Evolutionary conservation across 2,329 filamentous ascomycete species (phyloP).

Genomic region (Podosphaera xanthii): DNA sequence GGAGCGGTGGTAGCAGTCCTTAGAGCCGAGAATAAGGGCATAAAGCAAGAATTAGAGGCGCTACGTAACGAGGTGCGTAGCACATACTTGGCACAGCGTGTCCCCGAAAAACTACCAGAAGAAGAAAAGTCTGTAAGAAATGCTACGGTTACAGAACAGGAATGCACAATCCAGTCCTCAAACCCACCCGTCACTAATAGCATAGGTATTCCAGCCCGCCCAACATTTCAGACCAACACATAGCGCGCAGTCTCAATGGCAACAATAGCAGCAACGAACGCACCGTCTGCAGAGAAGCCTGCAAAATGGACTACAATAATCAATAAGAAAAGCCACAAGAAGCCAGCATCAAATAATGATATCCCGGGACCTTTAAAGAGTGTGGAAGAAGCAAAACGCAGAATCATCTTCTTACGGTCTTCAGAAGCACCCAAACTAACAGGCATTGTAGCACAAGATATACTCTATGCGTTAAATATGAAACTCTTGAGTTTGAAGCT

Average conservation of each 20-base stretch:
- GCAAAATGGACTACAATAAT: not conserved
- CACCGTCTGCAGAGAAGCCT: not conserved
- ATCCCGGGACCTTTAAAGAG: not conserved
- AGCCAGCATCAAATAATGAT: not conserved
- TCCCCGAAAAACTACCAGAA: not conserved
- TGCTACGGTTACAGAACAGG: not conserved
- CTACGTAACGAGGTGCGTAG: not conserved
- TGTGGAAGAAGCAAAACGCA: not conserved
- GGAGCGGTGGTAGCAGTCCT: not conserved
- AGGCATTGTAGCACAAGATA: not conserved
- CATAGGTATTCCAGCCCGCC: not conserved
- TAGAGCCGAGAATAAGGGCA: not conserved
- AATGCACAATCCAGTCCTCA: not conserved
- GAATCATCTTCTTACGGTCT: not conserved
- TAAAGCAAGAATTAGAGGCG: not conserved
- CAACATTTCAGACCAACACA: not conserved
- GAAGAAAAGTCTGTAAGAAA: not conserved
- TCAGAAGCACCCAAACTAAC: not conserved
- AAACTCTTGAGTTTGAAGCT: not conserved
- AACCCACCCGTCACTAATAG: not conserved
- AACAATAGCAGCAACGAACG: not conserved
- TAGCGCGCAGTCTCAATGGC: not conserved
- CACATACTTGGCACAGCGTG: not conserved
- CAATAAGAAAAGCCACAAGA: not conserved
- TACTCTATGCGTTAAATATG: not conserved